These are phyloP conservation scores for Porcisia hertigi DNA, from an alignment of 208 protist genomes.

Conservation along the genomic window DNA sequence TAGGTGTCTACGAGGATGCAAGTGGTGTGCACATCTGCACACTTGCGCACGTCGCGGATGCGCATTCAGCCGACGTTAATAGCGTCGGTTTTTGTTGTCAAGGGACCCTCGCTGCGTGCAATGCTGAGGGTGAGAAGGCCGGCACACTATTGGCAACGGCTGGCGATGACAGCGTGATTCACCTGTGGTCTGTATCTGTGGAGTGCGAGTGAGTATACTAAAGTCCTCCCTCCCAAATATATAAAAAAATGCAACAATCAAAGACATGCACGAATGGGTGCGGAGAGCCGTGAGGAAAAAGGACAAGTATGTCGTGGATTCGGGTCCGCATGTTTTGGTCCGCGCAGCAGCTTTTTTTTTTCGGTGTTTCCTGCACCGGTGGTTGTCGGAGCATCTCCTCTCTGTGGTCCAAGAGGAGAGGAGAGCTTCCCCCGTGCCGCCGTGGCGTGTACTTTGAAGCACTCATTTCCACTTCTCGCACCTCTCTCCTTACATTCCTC, in stretches of 20 bases:
- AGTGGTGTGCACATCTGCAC: constrained; percentile 38
- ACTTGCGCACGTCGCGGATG: constrained; percentile 42
- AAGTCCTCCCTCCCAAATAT: neutral
- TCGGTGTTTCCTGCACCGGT: neutral
- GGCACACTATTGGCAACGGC: constrained; percentile 63
- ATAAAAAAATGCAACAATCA: too few species aligned
- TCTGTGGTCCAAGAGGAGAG: neutral
- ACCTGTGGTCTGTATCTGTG: constrained; percentile 67
- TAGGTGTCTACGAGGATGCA: constrained; percentile 51
- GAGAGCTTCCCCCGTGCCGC: neutral
- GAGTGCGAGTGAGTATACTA: constrained; percentile 4
- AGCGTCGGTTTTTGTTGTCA: constrained; percentile 57
- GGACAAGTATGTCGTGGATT: neutral
- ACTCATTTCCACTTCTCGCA: neutral
- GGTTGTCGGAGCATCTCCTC: neutral
- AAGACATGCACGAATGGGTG: neutral
- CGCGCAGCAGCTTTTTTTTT: neutral
- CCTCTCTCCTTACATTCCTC: neutral
- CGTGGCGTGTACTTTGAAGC: neutral
- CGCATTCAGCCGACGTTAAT: constrained; percentile 84
- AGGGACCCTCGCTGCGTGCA: constrained; percentile 10
- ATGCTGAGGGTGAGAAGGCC: constrained; percentile 10
- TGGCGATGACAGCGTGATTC: constrained; percentile 73
- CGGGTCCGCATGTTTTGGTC: neutral
- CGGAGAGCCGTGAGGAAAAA: neutral